phyloP scores from a whole-genome alignment of 2,329 filamentous ascomycete genomes.

The Penicillium freii region DNA sequence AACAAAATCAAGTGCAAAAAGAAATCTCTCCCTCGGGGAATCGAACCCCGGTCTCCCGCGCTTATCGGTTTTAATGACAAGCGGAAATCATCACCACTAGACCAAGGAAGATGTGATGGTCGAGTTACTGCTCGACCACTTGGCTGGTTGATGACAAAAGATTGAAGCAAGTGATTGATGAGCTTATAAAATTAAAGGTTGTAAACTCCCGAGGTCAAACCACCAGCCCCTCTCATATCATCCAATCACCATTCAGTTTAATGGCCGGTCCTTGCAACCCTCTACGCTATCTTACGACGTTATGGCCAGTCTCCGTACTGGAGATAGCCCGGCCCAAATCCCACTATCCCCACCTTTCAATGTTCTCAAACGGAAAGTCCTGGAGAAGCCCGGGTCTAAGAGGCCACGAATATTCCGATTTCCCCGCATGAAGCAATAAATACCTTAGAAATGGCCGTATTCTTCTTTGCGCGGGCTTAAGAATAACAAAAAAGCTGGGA shows the following conservation, averaged over 20 bases:
- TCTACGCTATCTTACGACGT: neutral
- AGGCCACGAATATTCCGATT: neutral
- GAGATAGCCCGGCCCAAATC: neutral
- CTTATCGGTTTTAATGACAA: conserved; percentile 35
- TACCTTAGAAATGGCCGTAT: neutral
- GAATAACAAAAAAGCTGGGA: neutral
- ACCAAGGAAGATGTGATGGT: conserved; percentile 31
- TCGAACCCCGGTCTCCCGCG: conserved; percentile 42
- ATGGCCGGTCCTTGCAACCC: conserved; percentile 1
- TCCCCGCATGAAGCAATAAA: conserved; percentile 12
- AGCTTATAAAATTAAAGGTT: neutral
- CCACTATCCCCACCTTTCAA: neutral
- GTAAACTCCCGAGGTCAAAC: neutral
- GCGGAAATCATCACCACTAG: conserved; percentile 44
- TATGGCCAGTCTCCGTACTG: neutral
- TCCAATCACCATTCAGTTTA: conserved; percentile 7
- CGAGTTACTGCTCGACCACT: conserved; percentile 29
- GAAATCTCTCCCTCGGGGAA: conserved; percentile 38
- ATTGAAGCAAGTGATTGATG: neutral
- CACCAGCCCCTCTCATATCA: neutral
- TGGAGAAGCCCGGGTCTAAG: conserved; percentile 6
- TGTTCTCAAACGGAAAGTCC: conserved; percentile 12
- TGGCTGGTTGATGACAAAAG: conserved; percentile 20
- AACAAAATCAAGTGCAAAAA: conserved; percentile 13
- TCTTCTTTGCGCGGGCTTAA: neutral